These are phyloP conservation scores for Heliamphora pulchella DNA, from an alignment of 179 eudicot genomes.

Conservation along the genomic window DNA sequence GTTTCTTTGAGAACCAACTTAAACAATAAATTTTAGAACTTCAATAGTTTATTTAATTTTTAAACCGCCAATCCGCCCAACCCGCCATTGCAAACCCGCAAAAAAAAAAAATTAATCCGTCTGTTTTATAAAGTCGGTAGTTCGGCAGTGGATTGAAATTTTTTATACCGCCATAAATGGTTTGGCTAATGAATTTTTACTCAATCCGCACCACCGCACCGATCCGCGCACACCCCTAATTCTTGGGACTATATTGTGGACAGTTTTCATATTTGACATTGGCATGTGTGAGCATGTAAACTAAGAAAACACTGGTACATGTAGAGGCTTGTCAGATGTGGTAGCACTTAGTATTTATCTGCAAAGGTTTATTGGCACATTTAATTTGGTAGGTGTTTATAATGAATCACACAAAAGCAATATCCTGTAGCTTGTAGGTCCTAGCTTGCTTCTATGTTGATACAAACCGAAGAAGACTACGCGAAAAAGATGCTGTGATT, in stretches of 20 bases:
- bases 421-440: not conserved
- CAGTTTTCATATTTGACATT: not conserved
- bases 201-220: too few relatives aligned
- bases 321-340: not conserved
- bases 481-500: not conserved
- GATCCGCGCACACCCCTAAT: too few relatives aligned
- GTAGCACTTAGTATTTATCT: not conserved
- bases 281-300: not conserved
- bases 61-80: too few relatives aligned
- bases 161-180: too few relatives aligned
- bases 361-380: not conserved
- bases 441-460: not conserved
- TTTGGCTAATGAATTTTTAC: too few relatives aligned
- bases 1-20: too few relatives aligned
- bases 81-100: too few relatives aligned
- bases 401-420: not conserved
- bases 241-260: not conserved
- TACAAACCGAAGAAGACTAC: not conserved
- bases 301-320: not conserved
- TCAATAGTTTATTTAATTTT: too few relatives aligned
- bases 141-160: too few relatives aligned
- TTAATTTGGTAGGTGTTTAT: not conserved
- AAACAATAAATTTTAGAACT: too few relatives aligned
- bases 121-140: too few relatives aligned
- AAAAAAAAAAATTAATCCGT: too few relatives aligned